Base-by-base conservation (phyloP, 305 asterid species). In the Nicotiana rustica region DNA sequence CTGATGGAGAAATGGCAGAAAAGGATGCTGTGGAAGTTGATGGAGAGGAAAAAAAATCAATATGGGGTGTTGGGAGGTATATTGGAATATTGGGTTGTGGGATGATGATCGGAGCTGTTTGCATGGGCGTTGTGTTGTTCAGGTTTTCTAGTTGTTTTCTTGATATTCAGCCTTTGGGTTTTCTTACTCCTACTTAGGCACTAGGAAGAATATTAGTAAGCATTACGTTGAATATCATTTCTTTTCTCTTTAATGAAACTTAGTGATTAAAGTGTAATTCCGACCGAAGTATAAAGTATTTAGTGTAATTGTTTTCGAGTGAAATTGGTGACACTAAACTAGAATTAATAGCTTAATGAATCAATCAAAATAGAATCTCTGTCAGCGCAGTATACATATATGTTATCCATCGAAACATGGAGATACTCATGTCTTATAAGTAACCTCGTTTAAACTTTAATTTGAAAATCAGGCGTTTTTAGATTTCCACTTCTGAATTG, bases 51-150 rank as follows among this genome's bases (percentile, higher is more conserved):
- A 25, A 65, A 67, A 33, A 29, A 33, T 33, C 35, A 1, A n/a
- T n/a, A 8, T 19, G 19, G 79, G 65, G 65, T 19, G 2, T 7
- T 29, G 55, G 78, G 78, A 80, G 10, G 41, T 67, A 49, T 66
- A 49, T 10, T 15, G 78, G 67, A 29, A 18, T 70, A 70, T 49
- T 80, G 38, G 49, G 73, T 5, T 47, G 67, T 59, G 83, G 78
- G 56, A n/a, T 41, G 66, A 59, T 70, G 83, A 47, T 80, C 21
- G 83, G 57, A 25, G 78, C 78, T 8, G 78, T 80, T 49, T 80
- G 67, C 31, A 14, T 80, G 67, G 78, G 67, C 1, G 10, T 80
- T 5, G 31, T 67, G 15, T 31, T 80, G 78, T 6, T 47, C 0
- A 80, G 67, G 41, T 52, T 80, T 31, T 80, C 41, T 29, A 36